These are phyloP conservation scores for Dendryphion nanum DNA, from an alignment of 2,329 filamentous ascomycete genomes.

Conservation along the genomic window DNA sequence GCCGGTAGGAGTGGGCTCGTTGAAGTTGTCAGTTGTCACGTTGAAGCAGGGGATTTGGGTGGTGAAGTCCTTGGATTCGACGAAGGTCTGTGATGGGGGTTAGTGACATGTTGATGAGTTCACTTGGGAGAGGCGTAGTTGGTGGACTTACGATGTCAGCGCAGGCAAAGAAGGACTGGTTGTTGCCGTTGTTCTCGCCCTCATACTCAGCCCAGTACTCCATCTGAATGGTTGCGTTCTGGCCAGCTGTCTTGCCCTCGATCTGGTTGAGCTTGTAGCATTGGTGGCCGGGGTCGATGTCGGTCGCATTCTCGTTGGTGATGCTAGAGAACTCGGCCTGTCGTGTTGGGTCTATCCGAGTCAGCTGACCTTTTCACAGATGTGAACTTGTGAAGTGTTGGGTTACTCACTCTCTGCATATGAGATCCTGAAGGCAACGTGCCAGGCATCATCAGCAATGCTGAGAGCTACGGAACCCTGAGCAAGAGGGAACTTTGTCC, in stretches of 20 bases:
- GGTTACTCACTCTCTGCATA: slow-evolving; percentile 47
- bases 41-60: slow-evolving; percentile 49
- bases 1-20: slow-evolving; percentile 18
- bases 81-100: slow-evolving; percentile 30
- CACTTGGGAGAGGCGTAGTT: too few relatives aligned
- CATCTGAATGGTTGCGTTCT: slow-evolving; percentile 48
- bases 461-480: slow-evolving; percentile 57
- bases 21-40: slow-evolving; percentile 40
- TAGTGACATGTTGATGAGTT: not conserved
- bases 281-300: slow-evolving; percentile 45
- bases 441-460: slow-evolving; percentile 58
- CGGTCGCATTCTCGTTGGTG: slow-evolving; percentile 36
- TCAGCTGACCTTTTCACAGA: not conserved
- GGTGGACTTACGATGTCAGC: slow-evolving; percentile 40
- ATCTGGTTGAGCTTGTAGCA: slow-evolving; percentile 43
- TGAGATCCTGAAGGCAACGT: slow-evolving; percentile 55
- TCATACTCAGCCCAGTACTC: slow-evolving; percentile 45
- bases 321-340: slow-evolving; percentile 41
- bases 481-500: slow-evolving; percentile 58
- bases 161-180: slow-evolving; percentile 48
- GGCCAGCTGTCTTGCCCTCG: slow-evolving; percentile 35
- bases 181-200: slow-evolving; percentile 36
- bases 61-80: slow-evolving; percentile 41
- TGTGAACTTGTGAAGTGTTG: not conserved
- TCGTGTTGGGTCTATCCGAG: slow-evolving; percentile 32